Evolutionary conservation across 2,329 filamentous ascomycete species (phyloP), one percentile per base, ranked within the genome.

Genomic region (Stagonosporopsis vannaccii): DNA sequence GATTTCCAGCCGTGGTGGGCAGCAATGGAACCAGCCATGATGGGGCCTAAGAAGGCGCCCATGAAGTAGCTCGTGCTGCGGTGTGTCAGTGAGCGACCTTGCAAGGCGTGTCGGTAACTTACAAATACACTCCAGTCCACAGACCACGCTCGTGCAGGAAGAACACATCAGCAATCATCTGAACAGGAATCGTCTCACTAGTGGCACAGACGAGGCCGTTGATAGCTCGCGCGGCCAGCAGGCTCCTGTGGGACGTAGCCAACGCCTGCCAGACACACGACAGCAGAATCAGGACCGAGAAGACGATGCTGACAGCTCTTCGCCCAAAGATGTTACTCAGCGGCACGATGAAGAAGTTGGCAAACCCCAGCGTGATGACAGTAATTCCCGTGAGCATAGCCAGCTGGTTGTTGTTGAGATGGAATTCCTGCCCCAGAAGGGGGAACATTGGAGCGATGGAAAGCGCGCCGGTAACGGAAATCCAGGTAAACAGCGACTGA

Each of bases 381-480:
- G 77, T 79, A 25, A 79, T 70, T 0, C 78, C 79, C 2, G 77
- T 79, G 6, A 79, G 68, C 15, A 80, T 65, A 6, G 70, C 74
- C 1, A 79, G 63, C 48, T 79, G 77, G 17, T 72, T 75, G 53
- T 77, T 72, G 56, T 73, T 69, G 40, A 80, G 72, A 28, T 76
- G 70, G 39, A 78, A 80, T 37, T 79, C 74, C 36, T 67, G 51
- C 2, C 74, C 77, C 1, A 80, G 69, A 8, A 79, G 67, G 2
- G 77, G 77, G 51, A 79, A 79, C 69, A 80, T 75, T 2, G 78
- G 78, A 1, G 77, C 78, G 26, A 80, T 72, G 3, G 76, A 79
- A 2, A 80, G 67, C 4, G 77, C 77, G 3, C 75, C 75, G 15
- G 76, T 78, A 1, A 79, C 77, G 3, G 76, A 67, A 11, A 79